These are phyloP conservation scores for Backusella parvicylindrica DNA, from an alignment of 192 early-diverging fungal genomes.

Conservation along the genomic window DNA sequence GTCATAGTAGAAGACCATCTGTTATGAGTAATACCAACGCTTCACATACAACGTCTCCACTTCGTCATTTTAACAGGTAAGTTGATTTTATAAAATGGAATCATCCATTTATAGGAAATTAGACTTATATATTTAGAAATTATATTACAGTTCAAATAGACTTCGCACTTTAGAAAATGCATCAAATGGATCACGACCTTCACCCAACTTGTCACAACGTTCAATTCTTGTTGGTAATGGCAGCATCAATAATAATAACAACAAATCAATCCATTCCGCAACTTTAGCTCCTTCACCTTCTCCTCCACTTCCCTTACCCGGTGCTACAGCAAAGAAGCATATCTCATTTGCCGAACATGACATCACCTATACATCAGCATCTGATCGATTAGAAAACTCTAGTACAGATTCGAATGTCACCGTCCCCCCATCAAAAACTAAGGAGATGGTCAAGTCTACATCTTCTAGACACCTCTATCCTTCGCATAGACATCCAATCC, in stretches of 20 bases:
- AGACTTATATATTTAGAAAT: background rate
- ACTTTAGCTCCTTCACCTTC: background rate
- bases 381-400: background rate
- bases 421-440: background rate
- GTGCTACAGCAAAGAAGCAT: conserved; percentile 17
- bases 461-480: conserved; percentile 5
- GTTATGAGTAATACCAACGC: conserved; percentile 17
- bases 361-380: conserved; percentile 18
- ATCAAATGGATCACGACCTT: conserved; percentile 8
- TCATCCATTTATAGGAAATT: background rate
- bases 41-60: background rate
- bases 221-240: conserved; percentile 9
- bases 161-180: background rate
- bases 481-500: conserved; percentile 14
- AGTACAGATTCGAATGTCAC: background rate
- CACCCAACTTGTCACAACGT: conserved; percentile 6
- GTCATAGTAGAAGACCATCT: conserved; percentile 30
- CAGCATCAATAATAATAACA: background rate
- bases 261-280: background rate
- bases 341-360: conserved; percentile 34
- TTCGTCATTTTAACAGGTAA: conserved; percentile 1
- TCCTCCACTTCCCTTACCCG: background rate
- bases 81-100: background rate
- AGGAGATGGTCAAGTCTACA: background rate
- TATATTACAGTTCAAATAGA: background rate